Conservation (phyloP, 2,329 filamentous ascomycete genomes). For the Pseudogymnoascus sp. region DNA sequence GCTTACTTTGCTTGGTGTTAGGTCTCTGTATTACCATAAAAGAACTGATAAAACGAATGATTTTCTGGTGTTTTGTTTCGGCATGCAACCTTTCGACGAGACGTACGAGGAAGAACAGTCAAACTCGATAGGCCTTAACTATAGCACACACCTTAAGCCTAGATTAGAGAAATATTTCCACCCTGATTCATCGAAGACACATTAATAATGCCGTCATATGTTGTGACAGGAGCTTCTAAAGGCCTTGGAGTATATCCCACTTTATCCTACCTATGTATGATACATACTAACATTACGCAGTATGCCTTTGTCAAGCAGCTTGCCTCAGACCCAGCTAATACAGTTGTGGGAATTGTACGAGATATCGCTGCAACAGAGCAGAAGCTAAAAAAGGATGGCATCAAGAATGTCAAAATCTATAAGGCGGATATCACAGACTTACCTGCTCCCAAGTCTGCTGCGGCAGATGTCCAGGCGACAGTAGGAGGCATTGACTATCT, state of each 20-base stretch:
- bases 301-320: conserved; percentile 40
- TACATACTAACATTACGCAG: conserved; percentile 24
- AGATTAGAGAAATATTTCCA: background rate
- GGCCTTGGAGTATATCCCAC: background rate
- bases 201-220: conserved; percentile 1
- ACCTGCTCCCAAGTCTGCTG: conserved; percentile 13
- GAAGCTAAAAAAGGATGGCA: conserved; percentile 8
- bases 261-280: background rate
- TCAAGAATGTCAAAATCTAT: conserved; percentile 38
- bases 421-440: conserved; percentile 36
- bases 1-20: background rate
- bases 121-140: background rate
- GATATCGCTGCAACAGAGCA: conserved; percentile 36
- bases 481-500: conserved; percentile 23
- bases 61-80: background rate
- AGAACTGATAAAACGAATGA: background rate
- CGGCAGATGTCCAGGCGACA: conserved; percentile 18
- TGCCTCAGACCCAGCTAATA: conserved; percentile 34
- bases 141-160: background rate
- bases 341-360: conserved; percentile 39
- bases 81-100: background rate
- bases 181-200: background rate
- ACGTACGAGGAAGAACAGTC: background rate
- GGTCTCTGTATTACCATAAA: background rate
- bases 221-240: background rate